Conservation (phyloP, 306 rosid species). For the Cercis canadensis region DNA sequence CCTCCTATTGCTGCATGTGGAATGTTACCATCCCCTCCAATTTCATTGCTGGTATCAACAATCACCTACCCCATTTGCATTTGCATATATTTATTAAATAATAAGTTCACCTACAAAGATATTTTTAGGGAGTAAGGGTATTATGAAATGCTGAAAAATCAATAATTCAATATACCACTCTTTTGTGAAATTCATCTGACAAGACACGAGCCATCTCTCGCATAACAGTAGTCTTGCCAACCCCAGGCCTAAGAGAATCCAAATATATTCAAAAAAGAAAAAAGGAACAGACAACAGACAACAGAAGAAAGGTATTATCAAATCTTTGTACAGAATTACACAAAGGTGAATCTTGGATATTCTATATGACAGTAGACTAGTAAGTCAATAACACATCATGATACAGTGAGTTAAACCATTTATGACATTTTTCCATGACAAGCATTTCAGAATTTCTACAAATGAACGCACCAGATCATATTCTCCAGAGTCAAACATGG, state of each 20-base stretch:
- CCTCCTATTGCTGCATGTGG: conserved; percentile 77
- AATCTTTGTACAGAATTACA: neutral
- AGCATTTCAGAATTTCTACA: neutral
- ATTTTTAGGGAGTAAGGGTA: conserved; percentile 14
- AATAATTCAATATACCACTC: conserved; percentile 60
- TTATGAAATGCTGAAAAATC: conserved; percentile 27
- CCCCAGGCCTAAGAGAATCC: conserved; percentile 67
- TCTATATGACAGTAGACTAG: neutral
- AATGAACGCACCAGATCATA: neutral
- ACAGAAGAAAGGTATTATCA: conserved; percentile 4
- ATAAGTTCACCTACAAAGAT: conserved; percentile 20
- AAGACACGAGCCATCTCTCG: conserved; percentile 72
- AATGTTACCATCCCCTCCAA: conserved; percentile 75
- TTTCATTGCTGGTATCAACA: conserved; percentile 81
- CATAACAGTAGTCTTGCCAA: conserved; percentile 77
- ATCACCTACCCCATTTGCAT: conserved; percentile 54
- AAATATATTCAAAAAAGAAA: conserved; percentile 4
- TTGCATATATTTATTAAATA: conserved; percentile 30
- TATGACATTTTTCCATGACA: neutral
- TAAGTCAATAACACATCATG: conserved; percentile 7
- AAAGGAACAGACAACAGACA: neutral
- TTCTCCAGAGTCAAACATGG: conserved; percentile 14
- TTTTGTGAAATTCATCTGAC: conserved; percentile 68
- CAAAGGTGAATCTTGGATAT: neutral
- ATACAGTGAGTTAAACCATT: conserved; percentile 17